These are phyloP conservation scores for Phlegmacium glaucopus DNA, from an alignment of 768 basidiomycete genomes.

Conservation along the genomic window DNA sequence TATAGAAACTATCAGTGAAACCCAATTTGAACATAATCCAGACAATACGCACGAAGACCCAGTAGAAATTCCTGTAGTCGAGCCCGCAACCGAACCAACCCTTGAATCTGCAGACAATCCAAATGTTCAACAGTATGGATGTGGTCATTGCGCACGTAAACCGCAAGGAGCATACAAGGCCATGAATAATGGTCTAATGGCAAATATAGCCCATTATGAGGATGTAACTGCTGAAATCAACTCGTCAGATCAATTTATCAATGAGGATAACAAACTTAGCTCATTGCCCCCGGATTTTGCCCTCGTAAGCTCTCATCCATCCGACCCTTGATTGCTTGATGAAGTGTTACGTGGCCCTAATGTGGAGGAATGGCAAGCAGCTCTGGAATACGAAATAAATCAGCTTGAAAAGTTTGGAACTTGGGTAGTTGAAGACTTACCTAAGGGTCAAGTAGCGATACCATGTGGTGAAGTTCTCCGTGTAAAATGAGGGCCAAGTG, in stretches of 20 bases:
- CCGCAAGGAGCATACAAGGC: too few relatives aligned
- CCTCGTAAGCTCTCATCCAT: background rate
- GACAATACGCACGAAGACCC: too few relatives aligned
- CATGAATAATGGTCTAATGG: too few relatives aligned
- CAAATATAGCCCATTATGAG: too few relatives aligned
- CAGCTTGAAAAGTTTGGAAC: constrained; percentile 24
- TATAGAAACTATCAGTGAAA: background rate
- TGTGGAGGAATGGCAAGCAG: constrained; percentile 16
- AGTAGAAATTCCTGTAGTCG: too few relatives aligned
- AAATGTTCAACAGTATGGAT: too few relatives aligned
- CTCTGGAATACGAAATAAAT: constrained; percentile 24
- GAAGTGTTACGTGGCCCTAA: constrained; percentile 7
- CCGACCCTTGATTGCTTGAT: background rate
- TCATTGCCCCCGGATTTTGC: background rate
- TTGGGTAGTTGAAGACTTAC: constrained; percentile 24
- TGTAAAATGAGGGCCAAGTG: constrained; percentile 30
- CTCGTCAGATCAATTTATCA: background rate
- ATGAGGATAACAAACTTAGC: background rate
- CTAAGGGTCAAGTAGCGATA: constrained; percentile 19
- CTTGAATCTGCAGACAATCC: too few relatives aligned
- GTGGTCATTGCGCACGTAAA: too few relatives aligned
- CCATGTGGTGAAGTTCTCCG: constrained; percentile 30
- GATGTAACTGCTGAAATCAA: background rate
- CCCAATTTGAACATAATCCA: too few relatives aligned
- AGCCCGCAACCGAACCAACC: too few relatives aligned